These are phyloP conservation scores for Coemansia sp. DNA, from an alignment of 192 early-diverging fungal genomes.

Conservation along the genomic window DNA sequence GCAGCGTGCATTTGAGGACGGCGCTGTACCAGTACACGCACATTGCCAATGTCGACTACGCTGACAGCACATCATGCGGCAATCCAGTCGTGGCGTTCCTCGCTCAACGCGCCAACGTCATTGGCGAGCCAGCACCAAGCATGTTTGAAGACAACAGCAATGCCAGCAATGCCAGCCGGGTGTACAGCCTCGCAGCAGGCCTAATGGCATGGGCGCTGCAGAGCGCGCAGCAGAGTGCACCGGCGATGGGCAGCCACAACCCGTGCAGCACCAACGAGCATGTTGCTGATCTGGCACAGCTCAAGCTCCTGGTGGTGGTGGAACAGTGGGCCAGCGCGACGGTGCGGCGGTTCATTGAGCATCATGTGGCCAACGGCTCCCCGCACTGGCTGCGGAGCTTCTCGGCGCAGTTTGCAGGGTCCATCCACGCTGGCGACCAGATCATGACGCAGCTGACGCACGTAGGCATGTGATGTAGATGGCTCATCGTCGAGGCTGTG, in stretches of 20 bases:
- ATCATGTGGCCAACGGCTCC: constrained; percentile 82
- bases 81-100: constrained; percentile 87
- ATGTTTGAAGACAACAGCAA: constrained; percentile 75
- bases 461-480: constrained; percentile 88
- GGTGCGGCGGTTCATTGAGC: constrained; percentile 87
- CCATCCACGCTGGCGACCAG: constrained; percentile 81
- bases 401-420: constrained; percentile 72
- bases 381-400: constrained; percentile 80
- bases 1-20: constrained; percentile 62
- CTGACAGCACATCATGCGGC: constrained; percentile 64
- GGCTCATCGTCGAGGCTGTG: constrained; percentile 82
- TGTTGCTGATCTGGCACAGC: constrained; percentile 83
- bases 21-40: constrained; percentile 67
- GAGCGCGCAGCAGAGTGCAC: constrained; percentile 82
- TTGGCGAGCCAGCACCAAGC: constrained; percentile 66
- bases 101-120: constrained; percentile 43
- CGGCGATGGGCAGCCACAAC: constrained; percentile 81
- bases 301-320: constrained; percentile 85
- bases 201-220: constrained; percentile 2
- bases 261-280: constrained; percentile 93
- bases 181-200: constrained; percentile 7
- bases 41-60: constrained; percentile 75
- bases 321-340: constrained; percentile 89
- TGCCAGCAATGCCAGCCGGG: neutral
- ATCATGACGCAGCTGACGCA: constrained; percentile 83